phyloP scores from a whole-genome alignment of 2,329 filamentous ascomycete species.

The Fusarium nisikadoi region DNA sequence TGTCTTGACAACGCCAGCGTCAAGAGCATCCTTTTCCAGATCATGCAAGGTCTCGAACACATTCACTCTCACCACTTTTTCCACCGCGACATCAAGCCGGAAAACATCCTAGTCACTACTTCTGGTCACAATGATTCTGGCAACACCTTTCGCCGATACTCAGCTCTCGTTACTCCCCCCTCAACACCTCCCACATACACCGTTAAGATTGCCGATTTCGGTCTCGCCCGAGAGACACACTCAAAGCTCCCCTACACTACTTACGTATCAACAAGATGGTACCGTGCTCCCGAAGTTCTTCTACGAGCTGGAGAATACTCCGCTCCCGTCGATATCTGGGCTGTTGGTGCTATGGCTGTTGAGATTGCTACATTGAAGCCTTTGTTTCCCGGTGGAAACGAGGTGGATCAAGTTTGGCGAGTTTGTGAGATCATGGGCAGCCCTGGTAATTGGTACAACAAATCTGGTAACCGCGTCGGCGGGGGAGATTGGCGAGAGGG shows the following conservation, averaged over 20 bases:
- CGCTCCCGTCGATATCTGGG: slow-evolving; percentile 98
- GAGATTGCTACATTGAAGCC: slow-evolving; percentile 97
- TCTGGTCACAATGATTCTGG: slow-evolving; percentile 83
- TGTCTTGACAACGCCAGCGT: slow-evolving; percentile 88
- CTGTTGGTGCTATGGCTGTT: slow-evolving; percentile 97
- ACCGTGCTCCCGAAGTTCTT: slow-evolving; percentile 94
- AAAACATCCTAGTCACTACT: slow-evolving; percentile 97
- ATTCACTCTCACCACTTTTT: slow-evolving; percentile 98
- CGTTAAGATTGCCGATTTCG: slow-evolving; percentile 98
- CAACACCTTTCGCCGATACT: slow-evolving; percentile 92
- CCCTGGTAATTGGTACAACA: slow-evolving; percentile 97
- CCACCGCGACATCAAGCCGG: slow-evolving; percentile 98
- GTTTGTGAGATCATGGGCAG: slow-evolving; percentile 99
- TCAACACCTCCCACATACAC: slow-evolving; percentile 94
- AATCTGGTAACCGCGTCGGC: slow-evolving; percentile 84
- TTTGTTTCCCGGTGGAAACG: slow-evolving; percentile 95
- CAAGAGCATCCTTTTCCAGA: slow-evolving; percentile 98
- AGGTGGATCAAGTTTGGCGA: slow-evolving; percentile 98
- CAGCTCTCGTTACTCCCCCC: slow-evolving; percentile 90
- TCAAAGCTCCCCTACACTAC: slow-evolving; percentile 97
- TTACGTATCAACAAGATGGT: slow-evolving; percentile 98
- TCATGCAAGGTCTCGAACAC: slow-evolving; percentile 94
- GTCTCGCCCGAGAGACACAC: slow-evolving; percentile 95
- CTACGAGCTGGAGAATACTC: slow-evolving; percentile 96
- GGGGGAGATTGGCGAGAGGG: slow-evolving; percentile 98